Conservation (phyloP, 1,139 yeast species). For the Yamadazyma atlantica region DNA sequence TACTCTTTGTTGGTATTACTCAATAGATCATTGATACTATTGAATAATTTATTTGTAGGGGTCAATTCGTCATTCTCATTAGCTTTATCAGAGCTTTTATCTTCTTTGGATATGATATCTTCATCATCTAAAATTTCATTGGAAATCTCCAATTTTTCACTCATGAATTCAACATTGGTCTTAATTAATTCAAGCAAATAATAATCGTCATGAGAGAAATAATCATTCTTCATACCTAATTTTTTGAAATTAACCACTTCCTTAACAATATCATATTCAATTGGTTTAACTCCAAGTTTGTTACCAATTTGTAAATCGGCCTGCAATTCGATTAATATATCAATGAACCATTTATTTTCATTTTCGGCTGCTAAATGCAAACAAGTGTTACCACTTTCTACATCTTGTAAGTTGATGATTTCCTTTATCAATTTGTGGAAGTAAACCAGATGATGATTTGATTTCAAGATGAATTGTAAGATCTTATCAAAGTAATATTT, state of each 20-base stretch:
- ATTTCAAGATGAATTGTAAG: conserved; percentile 71
- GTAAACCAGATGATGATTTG: conserved; percentile 37
- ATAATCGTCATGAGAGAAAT: conserved; percentile 20
- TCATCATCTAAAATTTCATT: conserved; percentile 23
- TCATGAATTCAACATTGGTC: conserved; percentile 36
- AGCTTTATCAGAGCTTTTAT: conserved; percentile 12
- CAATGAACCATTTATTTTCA: conserved; percentile 80
- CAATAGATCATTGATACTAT: conserved; percentile 43
- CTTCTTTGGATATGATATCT: conserved; percentile 12
- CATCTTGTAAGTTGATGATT: conserved; percentile 74
- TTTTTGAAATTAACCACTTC: conserved; percentile 21
- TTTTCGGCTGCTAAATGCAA: conserved; percentile 88
- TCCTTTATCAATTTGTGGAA: conserved; percentile 64
- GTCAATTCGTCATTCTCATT: conserved; percentile 9
- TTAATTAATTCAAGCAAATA: conserved; percentile 36
- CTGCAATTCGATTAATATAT: conserved; percentile 77
- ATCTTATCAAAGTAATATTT: conserved; percentile 76
- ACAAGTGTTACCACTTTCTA: conserved; percentile 79
- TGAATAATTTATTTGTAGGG: conserved; percentile 35
- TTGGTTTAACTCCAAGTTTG: conserved; percentile 81
- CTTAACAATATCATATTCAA: conserved; percentile 73
- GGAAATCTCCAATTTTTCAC: conserved; percentile 28
- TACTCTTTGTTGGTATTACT: conserved; percentile 41
- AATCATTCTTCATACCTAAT: conserved; percentile 14
- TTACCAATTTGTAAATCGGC: conserved; percentile 81